phyloP scores from a whole-genome alignment of 495 filamentous ascomycete species.

The Talaromyces stipitatus region DNA sequence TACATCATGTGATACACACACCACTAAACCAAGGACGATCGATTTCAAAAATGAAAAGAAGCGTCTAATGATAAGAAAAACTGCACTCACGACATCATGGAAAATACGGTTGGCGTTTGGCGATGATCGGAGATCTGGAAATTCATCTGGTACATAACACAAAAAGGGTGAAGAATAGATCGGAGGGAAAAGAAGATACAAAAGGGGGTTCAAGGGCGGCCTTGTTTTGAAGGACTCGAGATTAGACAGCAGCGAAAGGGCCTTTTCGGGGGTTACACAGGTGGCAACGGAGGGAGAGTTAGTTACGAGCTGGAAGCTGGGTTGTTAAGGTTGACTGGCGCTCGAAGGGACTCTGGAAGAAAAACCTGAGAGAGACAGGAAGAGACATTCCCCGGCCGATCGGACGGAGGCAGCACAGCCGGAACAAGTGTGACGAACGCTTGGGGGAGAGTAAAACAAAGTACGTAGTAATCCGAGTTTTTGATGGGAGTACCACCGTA shows the following conservation, averaged over 20 bases:
- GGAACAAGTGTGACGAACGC: neutral
- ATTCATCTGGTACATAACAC: slow-evolving; percentile 7
- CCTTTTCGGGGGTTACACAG: slow-evolving; percentile 1
- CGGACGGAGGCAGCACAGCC: neutral
- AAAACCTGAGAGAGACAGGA: neutral
- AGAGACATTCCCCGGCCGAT: neutral
- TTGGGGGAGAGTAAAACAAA: neutral
- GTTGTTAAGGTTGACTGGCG: neutral
- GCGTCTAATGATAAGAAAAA: slow-evolving; percentile 7
- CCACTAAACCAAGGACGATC: slow-evolving; percentile 22
- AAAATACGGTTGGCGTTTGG: neutral
- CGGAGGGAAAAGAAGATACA: neutral
- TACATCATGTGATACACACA: slow-evolving; percentile 23
- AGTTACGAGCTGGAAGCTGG: neutral
- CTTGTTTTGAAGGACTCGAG: neutral
- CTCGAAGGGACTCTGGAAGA: neutral
- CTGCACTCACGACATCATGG: slow-evolving; percentile 7
- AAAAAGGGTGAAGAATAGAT: neutral
- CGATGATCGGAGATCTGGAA: neutral
- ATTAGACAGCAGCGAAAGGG: neutral
- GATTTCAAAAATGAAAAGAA: slow-evolving; percentile 17
- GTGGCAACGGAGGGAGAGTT: too few species aligned
- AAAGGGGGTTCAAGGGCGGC: neutral
- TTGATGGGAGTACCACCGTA: neutral
- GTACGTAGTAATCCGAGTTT: neutral